Evolutionary conservation across 1,284 basidiomycete genomes (phyloP), one percentile per base, ranked within the genome.

Genomic region (Ceratobasidium sp.): DNA sequence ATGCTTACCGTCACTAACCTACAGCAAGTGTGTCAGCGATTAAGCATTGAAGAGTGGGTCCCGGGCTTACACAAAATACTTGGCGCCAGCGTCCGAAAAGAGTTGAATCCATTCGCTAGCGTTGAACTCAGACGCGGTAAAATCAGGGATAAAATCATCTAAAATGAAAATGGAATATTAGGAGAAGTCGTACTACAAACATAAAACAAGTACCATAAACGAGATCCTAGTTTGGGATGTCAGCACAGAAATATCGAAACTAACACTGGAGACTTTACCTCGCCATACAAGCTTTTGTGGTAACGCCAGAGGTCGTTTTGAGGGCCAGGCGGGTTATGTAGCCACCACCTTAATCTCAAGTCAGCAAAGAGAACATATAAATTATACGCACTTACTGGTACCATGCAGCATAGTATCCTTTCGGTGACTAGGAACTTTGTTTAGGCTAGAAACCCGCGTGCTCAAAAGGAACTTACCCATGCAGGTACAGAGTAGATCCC

Each of bases 111-210:
- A 89, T 54, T 81, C 81, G 41, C 83, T 85, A 0, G 88, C 83
- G 61, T 88, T 85, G 81, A 86, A 89, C 66, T 84, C 83, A 0
- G 81, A 81, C 2, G 86, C 86, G 0, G 83, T 86, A 78, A 88
- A 89, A 64, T 84, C 81, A 0, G 83, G 80, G 62, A 89, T 87
- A 76, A 89, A 89, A 75, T 88, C 85, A 76, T 89, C 88, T 69
- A 31, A 5, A 29, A 29, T n/a, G 24, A 29, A 19, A 24, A 41
- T 66, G 16, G 31, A 8, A 27, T 31, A 27, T 37, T n/a, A 51
- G 48, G n/a, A 19, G 6, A 11, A 11, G 24, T 24, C 19, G 24
- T n/a, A 53, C n/a, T n/a, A 22, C n/a, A 5, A 5, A 27, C 24
- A 31, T 56, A 56, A 29, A 56, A 9, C 14, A 56, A 1, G 34